Percentiles rank a stretch among this genome's conserved stretches.
Evolutionary conservation across 2,329 filamentous ascomycete genomes (phyloP).

Genomic region (Tolypocladium tropicale): DNA sequence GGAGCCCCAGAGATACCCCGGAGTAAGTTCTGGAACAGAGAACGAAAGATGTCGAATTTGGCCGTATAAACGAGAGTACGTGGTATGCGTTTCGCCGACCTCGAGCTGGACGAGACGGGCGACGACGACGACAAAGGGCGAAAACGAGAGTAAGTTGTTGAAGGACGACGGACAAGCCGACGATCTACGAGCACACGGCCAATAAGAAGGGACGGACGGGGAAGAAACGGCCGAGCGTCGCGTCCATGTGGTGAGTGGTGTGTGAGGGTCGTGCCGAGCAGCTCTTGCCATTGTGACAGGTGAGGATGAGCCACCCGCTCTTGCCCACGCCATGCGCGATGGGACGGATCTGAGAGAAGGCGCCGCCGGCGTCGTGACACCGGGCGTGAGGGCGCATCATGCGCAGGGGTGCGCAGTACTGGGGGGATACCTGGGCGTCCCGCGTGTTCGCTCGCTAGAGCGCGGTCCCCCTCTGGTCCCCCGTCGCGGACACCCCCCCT

Average conservation of each 20-base stretch:
- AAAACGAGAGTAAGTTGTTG: background rate
- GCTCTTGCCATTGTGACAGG: background rate
- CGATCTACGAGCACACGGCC: background rate
- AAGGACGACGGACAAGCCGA: background rate
- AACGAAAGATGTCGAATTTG: too few species aligned
- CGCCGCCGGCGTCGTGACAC: background rate
- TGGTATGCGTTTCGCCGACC: background rate
- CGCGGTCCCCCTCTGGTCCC: background rate
- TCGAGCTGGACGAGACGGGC: background rate
- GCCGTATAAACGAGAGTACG: background rate
- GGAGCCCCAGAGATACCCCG: background rate
- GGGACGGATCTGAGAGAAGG: background rate
- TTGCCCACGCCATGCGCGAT: background rate
- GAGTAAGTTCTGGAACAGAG: background rate
- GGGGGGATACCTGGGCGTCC: conserved; percentile 4
- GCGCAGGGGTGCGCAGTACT: background rate
- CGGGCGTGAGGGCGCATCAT: background rate
- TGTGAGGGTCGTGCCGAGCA: background rate
- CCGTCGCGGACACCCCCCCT: background rate
- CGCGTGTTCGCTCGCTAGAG: background rate
- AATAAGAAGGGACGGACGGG: background rate
- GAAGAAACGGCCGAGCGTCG: background rate
- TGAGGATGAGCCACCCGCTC: background rate
- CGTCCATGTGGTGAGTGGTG: background rate
- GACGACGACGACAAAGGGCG: background rate